Evolutionary conservation across 2,329 filamentous ascomycete genomes (phyloP), one percentile per base, ranked within the genome.

Genomic region (Cylindrodendrum hubeiense): DNA sequence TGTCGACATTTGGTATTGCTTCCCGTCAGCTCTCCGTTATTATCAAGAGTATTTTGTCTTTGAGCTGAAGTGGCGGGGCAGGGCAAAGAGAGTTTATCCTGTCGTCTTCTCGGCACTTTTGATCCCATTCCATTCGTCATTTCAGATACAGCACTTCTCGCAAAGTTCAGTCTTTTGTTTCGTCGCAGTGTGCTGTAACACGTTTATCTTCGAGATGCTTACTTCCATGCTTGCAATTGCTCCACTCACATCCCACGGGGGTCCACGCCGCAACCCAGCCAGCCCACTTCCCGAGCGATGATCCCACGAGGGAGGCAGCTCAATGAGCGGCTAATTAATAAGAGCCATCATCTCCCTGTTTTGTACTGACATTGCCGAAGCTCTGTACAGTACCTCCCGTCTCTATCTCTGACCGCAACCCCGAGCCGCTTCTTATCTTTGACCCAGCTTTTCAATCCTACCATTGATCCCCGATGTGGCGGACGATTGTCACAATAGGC

Each of bases 241-340:
- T 34, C 54, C 43, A 49, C 30, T 26, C 47, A 19, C 26, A 55
- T 55, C 39, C 51, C 51, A 56, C 41, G 34, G 28, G 26, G 43
- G 43, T 34, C 52, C 41, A 33, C 26, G 41, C 24, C 39, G 51
- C 24, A 55, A 41, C 30, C 41, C 30, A 46, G 46, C 44, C 7
- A 47, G 37, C 52, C 52, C 53, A 57, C 59, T 63, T 63, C 52
- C 52, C 59, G 51, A 30, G 47, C 39, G 39, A 30, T 52, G 52
- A 55, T 62, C 43, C 19, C 59, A 56, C 26, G 52, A 62, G 34
- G 43, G 51, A 44, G 51, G 13, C 44, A 55, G 46, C 52, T 57
- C 37, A 37, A 21, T 37, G 44, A 57, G 34, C 39, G 39, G 37
- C 22, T 63, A 52, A 46, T 52, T 47, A 55, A 28, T 33, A 26